These are phyloP conservation scores for Brassica juncea DNA, from an alignment of 345 rosid genomes.

Conservation along the genomic window DNA sequence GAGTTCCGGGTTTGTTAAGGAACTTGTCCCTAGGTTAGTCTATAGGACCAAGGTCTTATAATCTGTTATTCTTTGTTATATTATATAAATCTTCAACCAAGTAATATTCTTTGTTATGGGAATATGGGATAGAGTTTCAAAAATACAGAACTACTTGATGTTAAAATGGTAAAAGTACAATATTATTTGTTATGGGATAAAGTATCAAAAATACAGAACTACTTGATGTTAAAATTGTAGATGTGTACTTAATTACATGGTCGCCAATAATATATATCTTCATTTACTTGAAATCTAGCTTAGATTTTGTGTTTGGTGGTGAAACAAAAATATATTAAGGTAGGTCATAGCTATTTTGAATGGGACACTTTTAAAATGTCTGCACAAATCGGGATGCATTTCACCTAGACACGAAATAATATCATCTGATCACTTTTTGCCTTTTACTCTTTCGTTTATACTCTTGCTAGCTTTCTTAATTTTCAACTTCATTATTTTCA, in stretches of 20 bases:
- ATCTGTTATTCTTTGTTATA: not conserved
- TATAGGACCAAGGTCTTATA: not conserved
- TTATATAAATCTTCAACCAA: not conserved
- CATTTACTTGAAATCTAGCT: slow-evolving; percentile 27
- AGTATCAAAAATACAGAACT: not conserved
- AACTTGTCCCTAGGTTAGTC: not conserved
- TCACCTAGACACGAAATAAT: slow-evolving; percentile 18
- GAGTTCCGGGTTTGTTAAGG: not conserved
- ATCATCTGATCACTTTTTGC: not conserved
- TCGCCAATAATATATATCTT: not conserved
- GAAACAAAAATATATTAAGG: slow-evolving; percentile 10
- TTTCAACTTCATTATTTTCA: not conserved
- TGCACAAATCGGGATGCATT: slow-evolving; percentile 31
- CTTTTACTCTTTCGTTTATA: not conserved
- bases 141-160: not conserved
- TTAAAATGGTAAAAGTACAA: not conserved
- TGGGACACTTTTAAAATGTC: slow-evolving; percentile 13
- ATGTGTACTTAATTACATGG: not conserved
- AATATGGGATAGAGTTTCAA: not conserved
- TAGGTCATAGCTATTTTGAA: slow-evolving; percentile 17
- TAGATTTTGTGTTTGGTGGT: slow-evolving; percentile 13
- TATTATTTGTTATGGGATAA: not conserved
- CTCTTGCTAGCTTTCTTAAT: not conserved
- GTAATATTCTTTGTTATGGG: not conserved
- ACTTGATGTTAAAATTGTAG: not conserved